Percentiles rank a stretch among this genome's conserved stretches.
Evolutionary conservation across 2,329 filamentous ascomycete species (phyloP).

Genomic region (Aspergillus floridensis): DNA sequence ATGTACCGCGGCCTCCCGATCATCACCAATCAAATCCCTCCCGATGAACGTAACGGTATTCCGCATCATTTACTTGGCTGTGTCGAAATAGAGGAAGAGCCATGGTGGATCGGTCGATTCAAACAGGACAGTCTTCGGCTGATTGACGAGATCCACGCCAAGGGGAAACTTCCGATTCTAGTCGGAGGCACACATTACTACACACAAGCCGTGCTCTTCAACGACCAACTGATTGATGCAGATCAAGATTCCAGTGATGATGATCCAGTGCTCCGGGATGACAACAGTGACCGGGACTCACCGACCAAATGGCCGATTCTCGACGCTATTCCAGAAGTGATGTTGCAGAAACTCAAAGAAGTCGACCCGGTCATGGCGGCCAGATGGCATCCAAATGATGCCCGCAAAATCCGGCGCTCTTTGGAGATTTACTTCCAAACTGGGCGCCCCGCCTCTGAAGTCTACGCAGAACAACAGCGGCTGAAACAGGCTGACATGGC

Average conservation of each 20-base stretch:
- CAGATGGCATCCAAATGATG: slow-evolving; percentile 91
- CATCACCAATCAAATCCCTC: slow-evolving; percentile 89
- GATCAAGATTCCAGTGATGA: slow-evolving; percentile 21
- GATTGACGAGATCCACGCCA: slow-evolving; percentile 72
- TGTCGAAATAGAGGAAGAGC: slow-evolving; percentile 70
- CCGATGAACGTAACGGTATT: slow-evolving; percentile 71
- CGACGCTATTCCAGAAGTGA: slow-evolving; percentile 65
- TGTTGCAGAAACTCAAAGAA: slow-evolving; percentile 69
- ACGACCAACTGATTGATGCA: slow-evolving; percentile 60
- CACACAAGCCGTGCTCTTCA: slow-evolving; percentile 81
- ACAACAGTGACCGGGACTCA: slow-evolving; percentile 17
- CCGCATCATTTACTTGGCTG: slow-evolving; percentile 85
- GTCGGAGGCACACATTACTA: slow-evolving; percentile 98
- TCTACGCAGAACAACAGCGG: slow-evolving; percentile 74
- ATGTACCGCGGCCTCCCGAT: slow-evolving; percentile 89
- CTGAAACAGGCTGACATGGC: slow-evolving; percentile 24
- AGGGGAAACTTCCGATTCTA: slow-evolving; percentile 81
- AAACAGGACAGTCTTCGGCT: slow-evolving; percentile 64
- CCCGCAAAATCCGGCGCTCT: slow-evolving; percentile 83
- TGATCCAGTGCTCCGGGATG: slow-evolving; percentile 19
- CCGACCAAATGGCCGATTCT: slow-evolving; percentile 65
- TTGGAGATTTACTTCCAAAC: slow-evolving; percentile 86
- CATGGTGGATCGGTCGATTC: slow-evolving; percentile 81
- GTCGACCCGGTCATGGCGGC: slow-evolving; percentile 88
- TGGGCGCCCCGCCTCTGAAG: slow-evolving; percentile 75